Evolutionary conservation across 169 alveolate species (phyloP), one percentile per base, ranked within the genome.

Genomic region (Perkinsus marinus): DNA sequence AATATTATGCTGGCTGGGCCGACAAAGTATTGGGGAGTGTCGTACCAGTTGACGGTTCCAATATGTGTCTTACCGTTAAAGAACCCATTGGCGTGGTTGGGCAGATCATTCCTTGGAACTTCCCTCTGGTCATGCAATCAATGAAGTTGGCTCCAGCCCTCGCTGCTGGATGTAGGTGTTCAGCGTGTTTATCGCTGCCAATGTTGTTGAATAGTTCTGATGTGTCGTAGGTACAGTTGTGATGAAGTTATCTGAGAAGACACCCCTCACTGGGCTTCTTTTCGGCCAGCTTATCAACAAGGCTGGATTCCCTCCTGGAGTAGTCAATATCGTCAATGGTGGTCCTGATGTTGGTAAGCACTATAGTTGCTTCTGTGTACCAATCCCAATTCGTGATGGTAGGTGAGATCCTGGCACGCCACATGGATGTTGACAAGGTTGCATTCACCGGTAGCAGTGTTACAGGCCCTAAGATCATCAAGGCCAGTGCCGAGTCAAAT

Each of bases 51-150:
- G 89, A 37, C 39, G 95, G 94, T 17, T 90, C 92, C n/a, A 93
- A 89, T 26, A 89, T 92, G n/a, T 90, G 93, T 39, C 93, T 94
- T 90, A 95, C 97, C n/a, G 92, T 95, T 90, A 57, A 92, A 90
- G 98, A 97, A 89, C 98, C 98, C 10, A 96, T 96, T 39, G 98
- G 98, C 38, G 98, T 97, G 0, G 96, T 93, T 26, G 98, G 96
- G 30, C 97, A 95, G 92, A 96, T 97, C 46, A 94, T 95, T 34
- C 99, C 99, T 39, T 97, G 98, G 98, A 97, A 97, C 93, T 96
- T 94, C 92, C 99, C 99, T 38, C 92, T 96, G 79, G 89, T 94
- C 30, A 95, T 96, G 96, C 91, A 93, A 39, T 95, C 96, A 5
- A 92, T 95, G 96, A 96, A 96, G 93, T 39, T 95, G 39, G 97